Conservation (phyloP, 176 grass and related monocot genomes). For the Dactylis glomerata region DNA sequence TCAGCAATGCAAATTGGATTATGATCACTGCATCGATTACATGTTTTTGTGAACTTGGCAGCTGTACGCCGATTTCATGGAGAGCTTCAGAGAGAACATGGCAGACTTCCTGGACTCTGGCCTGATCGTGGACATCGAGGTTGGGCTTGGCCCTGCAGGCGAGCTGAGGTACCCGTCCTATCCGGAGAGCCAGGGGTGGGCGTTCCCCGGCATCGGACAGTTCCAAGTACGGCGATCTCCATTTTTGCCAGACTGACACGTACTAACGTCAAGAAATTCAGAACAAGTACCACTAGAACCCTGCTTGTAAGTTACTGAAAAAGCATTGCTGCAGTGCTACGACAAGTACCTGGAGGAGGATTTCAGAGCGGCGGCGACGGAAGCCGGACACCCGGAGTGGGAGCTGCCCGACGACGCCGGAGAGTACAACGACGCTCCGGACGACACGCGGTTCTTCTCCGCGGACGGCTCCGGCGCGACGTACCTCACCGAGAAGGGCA, state of each 20-base stretch:
- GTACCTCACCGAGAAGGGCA: constrained; percentile 50
- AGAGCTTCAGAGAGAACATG: constrained; percentile 88
- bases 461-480: constrained; percentile 35
- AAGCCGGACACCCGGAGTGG: constrained; percentile 63
- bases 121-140: constrained; percentile 72
- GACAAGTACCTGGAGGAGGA: constrained; percentile 63
- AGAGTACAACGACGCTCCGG: constrained; percentile 49
- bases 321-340: constrained; percentile 55
- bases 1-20: neutral
- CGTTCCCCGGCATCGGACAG: constrained; percentile 77
- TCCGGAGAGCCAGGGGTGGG: constrained; percentile 57
- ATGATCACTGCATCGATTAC: neutral
- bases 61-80: constrained; percentile 77
- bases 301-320: neutral
- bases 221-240: constrained; percentile 43
- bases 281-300: neutral
- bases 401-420: constrained; percentile 48
- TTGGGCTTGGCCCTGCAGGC: constrained; percentile 73
- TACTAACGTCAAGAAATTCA: neutral
- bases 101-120: constrained; percentile 57
- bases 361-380: constrained; percentile 47
- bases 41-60: constrained; percentile 9
- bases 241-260: neutral
- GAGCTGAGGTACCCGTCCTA: constrained; percentile 87
- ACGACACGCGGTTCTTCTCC: constrained; percentile 67